These are phyloP conservation scores for Xylaria bambusicola DNA, from an alignment of 495 filamentous ascomycete species.

Conservation along the genomic window DNA sequence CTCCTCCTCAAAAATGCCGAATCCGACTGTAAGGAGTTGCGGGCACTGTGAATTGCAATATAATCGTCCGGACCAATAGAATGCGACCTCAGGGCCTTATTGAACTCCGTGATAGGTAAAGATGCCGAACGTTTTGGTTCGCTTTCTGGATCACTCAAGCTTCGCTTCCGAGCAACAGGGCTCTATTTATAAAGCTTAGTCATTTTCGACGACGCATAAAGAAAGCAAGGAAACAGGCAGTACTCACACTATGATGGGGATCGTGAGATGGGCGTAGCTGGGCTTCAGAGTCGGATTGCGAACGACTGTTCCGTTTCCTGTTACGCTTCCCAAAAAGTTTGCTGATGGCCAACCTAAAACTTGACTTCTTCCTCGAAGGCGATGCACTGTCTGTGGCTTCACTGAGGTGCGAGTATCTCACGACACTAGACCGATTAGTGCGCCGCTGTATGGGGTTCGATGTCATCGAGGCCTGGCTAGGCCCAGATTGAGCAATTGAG, in stretches of 20 bases:
- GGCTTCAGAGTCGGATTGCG: constrained; percentile 25
- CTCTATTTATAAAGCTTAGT: constrained; percentile 41
- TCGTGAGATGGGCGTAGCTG: constrained; percentile 18
- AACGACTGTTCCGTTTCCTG: constrained; percentile 39
- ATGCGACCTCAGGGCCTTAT: constrained; percentile 55
- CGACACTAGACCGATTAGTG: constrained; percentile 38
- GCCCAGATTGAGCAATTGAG: constrained; percentile 29
- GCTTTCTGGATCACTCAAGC: constrained; percentile 24
- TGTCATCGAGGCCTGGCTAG: constrained; percentile 29
- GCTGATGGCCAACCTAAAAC: constrained; percentile 49
- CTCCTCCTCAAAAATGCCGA: constrained; percentile 28
- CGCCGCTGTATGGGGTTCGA: constrained; percentile 28
- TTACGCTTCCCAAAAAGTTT: constrained; percentile 51
- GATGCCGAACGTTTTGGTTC: constrained; percentile 53
- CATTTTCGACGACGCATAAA: neutral
- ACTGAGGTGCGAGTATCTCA: constrained; percentile 45
- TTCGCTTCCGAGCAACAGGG: constrained; percentile 38
- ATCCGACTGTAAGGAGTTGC: constrained; percentile 50
- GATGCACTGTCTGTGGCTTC: constrained; percentile 35
- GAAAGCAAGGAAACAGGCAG: neutral
- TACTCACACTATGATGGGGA: constrained; percentile 52
- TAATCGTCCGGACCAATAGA: constrained; percentile 53
- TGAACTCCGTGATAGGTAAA: constrained; percentile 55
- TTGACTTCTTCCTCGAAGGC: constrained; percentile 53
- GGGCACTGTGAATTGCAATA: constrained; percentile 46